These are phyloP conservation scores for Blastobotrys serpentis DNA, from an alignment of 1,139 yeast genomes.

Conservation along the genomic window DNA sequence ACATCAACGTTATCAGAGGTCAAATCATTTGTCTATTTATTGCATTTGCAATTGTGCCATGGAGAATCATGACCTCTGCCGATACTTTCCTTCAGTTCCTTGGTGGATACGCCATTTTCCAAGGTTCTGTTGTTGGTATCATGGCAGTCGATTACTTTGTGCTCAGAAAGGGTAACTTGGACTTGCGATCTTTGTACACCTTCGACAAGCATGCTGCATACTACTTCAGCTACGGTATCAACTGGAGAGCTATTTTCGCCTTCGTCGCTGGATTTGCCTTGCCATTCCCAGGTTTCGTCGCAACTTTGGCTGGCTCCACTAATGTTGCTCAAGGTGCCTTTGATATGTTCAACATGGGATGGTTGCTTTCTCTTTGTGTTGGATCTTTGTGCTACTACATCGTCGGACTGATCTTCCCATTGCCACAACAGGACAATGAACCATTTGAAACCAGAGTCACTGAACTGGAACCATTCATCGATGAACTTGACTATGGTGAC, in stretches of 20 bases:
- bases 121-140: constrained; percentile 38
- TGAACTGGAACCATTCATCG: constrained; percentile 18
- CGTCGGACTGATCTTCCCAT: constrained; percentile 14
- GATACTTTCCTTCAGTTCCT: constrained; percentile 36
- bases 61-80: constrained; percentile 40
- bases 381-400: constrained; percentile 19
- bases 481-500: constrained; percentile 20
- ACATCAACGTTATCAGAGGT: constrained; percentile 53
- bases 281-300: constrained; percentile 38
- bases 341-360: constrained; percentile 23
- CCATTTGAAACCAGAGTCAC: constrained; percentile 19
- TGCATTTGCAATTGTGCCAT: constrained; percentile 38
- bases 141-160: constrained; percentile 35
- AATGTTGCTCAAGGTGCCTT: constrained; percentile 21
- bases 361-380: constrained; percentile 19
- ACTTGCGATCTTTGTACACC: constrained; percentile 31
- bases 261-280: constrained; percentile 36
- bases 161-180: constrained; percentile 32
- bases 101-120: constrained; percentile 39
- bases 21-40: constrained; percentile 29
- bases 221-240: constrained; percentile 41
- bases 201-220: constrained; percentile 30
- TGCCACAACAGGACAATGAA: constrained; percentile 17
- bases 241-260: constrained; percentile 39
- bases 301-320: constrained; percentile 16